Evolutionary conservation across 2,329 filamentous ascomycete species (phyloP), one percentile per base, ranked within the genome.

Genomic region (Cladosporium sp.): DNA sequence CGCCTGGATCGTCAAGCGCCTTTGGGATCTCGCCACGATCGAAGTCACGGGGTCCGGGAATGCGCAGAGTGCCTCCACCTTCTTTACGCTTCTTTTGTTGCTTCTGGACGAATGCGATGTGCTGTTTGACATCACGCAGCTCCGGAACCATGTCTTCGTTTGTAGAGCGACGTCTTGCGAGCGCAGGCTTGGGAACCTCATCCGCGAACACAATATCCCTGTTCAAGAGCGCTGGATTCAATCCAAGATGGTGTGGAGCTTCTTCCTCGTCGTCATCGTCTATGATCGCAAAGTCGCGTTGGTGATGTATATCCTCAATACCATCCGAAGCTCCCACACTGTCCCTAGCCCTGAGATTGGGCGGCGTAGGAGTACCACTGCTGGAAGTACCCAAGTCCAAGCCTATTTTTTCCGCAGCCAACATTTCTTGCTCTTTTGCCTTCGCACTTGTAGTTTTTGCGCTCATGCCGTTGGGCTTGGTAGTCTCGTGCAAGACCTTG

Each of bases 31-130:
- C 85, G 30, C 94, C 95, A 60, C 88, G 87, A 72, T 99, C 95
- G 59, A 90, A 93, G 74, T 98, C 95, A 72, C 93, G 85, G 0
- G 95, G 95, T 24, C 93, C 93, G 0, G 95, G 95, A 72, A 99
- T 98, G 49, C 92, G 90, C 52, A 98, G 81, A 0, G 93, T 88
- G 38, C 89, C 88, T 63, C 88, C 89, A 65, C 91, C 89, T 68
- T 88, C 87, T 1, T 83, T 84, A 4, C 72, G 72, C 44, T 74
- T 72, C 65, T 92, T 90, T 44, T 93, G 87, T 76, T 97, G 94
- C 36, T 90, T 89, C 76, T 97, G 88, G 15, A 97, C 78, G 73
- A 98, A 95, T 6, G 91, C 91, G 73, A 97, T 96, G 74, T 96
- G 92, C 68, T 93, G 90, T 64, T 70, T 70, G n/a, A 71, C 64